phyloP scores from a whole-genome alignment of 1,139 yeast species.

The Sugiyamaella grinbergsii region DNA sequence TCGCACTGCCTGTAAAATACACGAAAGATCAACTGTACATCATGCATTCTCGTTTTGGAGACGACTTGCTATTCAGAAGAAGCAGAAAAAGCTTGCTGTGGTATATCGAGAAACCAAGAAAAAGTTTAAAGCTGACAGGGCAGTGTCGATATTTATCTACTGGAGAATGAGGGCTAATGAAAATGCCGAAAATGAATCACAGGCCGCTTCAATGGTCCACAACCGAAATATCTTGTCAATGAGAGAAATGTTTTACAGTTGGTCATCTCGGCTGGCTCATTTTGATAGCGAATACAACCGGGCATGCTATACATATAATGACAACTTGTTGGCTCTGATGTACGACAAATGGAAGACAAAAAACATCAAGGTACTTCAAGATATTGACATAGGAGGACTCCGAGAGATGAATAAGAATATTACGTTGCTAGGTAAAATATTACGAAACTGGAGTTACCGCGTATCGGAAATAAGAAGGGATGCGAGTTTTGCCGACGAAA shows the following conservation, averaged over 20 bases:
- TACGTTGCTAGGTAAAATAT: constrained; percentile 1
- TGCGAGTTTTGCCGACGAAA: constrained; percentile 23
- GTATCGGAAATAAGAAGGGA: constrained; percentile 11
- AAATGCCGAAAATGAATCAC: neutral
- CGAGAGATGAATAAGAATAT: constrained; percentile 3
- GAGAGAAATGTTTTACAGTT: neutral
- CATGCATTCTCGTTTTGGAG: constrained; percentile 14
- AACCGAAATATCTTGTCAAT: neutral
- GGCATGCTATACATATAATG: constrained; percentile 5
- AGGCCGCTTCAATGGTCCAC: constrained; percentile 21
- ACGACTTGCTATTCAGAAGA: neutral
- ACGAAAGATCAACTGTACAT: constrained; percentile 11
- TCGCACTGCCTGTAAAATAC: constrained; percentile 19
- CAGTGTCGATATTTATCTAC: neutral
- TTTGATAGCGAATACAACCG: constrained; percentile 1
- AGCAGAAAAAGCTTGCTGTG: constrained; percentile 5
- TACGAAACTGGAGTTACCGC: constrained; percentile 8
- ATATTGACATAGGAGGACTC: constrained; percentile 7
- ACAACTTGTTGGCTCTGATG: neutral
- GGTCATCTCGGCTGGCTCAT: neutral
- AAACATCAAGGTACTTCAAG: constrained; percentile 1
- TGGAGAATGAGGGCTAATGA: neutral
- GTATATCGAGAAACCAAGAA: constrained; percentile 1
- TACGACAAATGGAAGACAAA: constrained; percentile 1
- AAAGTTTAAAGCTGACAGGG: neutral